Evolutionary conservation across 2,329 filamentous ascomycete genomes (phyloP).

Genomic region (Penicillium occitanis): DNA sequence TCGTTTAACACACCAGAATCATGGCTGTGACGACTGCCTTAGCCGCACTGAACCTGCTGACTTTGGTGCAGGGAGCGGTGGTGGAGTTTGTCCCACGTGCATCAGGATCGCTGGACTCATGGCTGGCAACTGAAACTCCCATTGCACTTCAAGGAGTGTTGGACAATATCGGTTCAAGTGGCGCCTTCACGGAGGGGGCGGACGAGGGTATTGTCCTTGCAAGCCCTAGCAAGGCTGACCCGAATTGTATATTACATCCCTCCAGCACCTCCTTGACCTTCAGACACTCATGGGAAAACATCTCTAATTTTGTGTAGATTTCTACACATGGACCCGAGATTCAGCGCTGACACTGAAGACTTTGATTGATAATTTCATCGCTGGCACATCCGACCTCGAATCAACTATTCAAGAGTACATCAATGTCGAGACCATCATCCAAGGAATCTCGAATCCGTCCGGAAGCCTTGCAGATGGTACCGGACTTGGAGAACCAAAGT

Average conservation of each 20-base stretch:
- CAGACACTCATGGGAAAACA: background rate
- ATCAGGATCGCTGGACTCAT: constrained; percentile 31
- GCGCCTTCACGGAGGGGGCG: constrained; percentile 51
- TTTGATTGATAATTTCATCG: constrained; percentile 66
- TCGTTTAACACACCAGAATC: background rate
- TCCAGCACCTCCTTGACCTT: background rate
- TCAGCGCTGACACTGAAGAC: constrained; percentile 70
- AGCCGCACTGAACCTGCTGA: constrained; percentile 22
- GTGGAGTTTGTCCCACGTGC: constrained; percentile 20
- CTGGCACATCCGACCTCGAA: constrained; percentile 57
- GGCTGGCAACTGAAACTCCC: constrained; percentile 47
- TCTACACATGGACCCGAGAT: constrained; percentile 76
- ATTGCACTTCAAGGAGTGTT: constrained; percentile 56
- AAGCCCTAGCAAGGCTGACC: constrained; percentile 56
- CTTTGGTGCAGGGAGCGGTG: constrained; percentile 3
- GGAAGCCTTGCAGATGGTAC: constrained; percentile 51
- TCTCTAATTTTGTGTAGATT: constrained; percentile 53
- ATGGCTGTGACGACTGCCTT: constrained; percentile 4
- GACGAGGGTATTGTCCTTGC: constrained; percentile 56
- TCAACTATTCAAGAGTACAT: constrained; percentile 67
- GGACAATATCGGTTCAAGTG: constrained; percentile 57
- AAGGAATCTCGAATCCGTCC: constrained; percentile 67
- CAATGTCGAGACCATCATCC: constrained; percentile 62
- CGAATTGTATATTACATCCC: constrained; percentile 48
- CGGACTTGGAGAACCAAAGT: constrained; percentile 71